phyloP scores from a whole-genome alignment of 2,329 filamentous ascomycete genomes.

The Diplodia scrobiculata region DNA sequence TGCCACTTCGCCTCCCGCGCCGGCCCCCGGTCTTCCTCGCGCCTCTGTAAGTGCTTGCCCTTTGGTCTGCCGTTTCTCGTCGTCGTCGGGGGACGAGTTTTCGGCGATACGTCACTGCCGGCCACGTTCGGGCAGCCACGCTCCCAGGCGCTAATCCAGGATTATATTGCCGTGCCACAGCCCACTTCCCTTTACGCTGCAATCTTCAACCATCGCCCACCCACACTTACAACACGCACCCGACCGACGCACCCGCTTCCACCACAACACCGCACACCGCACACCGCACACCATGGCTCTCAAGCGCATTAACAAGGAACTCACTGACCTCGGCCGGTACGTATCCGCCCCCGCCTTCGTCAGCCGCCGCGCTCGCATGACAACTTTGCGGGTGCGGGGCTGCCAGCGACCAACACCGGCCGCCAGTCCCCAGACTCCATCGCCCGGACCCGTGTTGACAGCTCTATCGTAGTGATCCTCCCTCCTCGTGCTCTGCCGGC shows the following conservation, averaged over 20 bases:
- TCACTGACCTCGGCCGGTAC: conserved; percentile 85
- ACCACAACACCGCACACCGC: conserved; percentile 34
- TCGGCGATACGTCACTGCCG: conserved; percentile 28
- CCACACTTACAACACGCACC: conserved; percentile 28
- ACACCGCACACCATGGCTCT: conserved; percentile 67
- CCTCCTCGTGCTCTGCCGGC: conserved; percentile 96
- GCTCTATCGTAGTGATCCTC: conserved; percentile 72
- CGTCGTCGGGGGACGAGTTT: not conserved
- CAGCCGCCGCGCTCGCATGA: conserved; percentile 43
- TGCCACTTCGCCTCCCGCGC: not conserved
- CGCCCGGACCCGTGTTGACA: conserved; percentile 40
- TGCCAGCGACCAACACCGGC: conserved; percentile 29
- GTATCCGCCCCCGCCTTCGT: conserved; percentile 36
- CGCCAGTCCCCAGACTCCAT: conserved; percentile 21
- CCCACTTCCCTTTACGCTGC: conserved; percentile 30
- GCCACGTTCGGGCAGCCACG: conserved; percentile 30
- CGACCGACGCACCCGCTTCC: not conserved
- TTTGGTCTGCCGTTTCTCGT: not conserved
- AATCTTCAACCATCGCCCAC: conserved; percentile 28
- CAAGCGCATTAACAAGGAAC: conserved; percentile 94
- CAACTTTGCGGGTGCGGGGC: conserved; percentile 41
- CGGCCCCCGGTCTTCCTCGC: not conserved
- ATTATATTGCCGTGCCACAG: conserved; percentile 30
- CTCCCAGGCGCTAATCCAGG: conserved; percentile 28
- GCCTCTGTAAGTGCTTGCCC: not conserved